Evolutionary conservation across 371 early-diverging fungal genomes (phyloP).

Genomic region (Smittium culicis): DNA sequence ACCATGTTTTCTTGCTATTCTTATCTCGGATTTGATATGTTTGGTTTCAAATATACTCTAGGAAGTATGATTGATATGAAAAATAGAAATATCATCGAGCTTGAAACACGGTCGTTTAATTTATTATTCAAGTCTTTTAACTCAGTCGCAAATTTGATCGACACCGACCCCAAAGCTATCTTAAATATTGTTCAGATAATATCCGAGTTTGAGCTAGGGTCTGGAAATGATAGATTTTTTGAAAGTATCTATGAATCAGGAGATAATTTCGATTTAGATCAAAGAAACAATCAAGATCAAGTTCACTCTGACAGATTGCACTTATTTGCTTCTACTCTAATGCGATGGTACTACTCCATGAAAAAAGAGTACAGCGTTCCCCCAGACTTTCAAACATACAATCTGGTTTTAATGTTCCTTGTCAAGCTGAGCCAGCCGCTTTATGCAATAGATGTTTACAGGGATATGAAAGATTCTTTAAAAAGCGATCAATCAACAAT

Average conservation of each 20-base stretch:
- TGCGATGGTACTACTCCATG: background rate
- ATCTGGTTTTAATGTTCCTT: slow-evolving; percentile 8
- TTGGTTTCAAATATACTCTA: slow-evolving; percentile 4
- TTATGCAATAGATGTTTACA: slow-evolving; percentile 22
- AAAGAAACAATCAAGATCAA: background rate
- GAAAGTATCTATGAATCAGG: too few relatives aligned
- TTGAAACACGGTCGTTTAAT: background rate
- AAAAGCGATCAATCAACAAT: background rate
- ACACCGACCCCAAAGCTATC: background rate
- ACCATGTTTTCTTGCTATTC: background rate
- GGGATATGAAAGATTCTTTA: slow-evolving; percentile 17
- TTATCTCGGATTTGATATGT: too few relatives aligned
- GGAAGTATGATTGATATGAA: background rate
- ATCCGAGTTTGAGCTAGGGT: background rate
- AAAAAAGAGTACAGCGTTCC: background rate
- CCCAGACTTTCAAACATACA: background rate
- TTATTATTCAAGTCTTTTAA: background rate
- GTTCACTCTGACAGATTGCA: background rate
- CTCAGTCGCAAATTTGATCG: background rate
- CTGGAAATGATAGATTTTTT: too few relatives aligned
- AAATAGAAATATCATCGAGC: background rate
- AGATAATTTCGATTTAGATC: background rate
- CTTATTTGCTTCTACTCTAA: background rate
- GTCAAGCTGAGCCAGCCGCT: slow-evolving; percentile 12
- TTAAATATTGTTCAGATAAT: background rate